Evolutionary conservation across 208 protist species (phyloP), one percentile per base, ranked within the genome.

Genomic region (Leishmania mexicana): DNA sequence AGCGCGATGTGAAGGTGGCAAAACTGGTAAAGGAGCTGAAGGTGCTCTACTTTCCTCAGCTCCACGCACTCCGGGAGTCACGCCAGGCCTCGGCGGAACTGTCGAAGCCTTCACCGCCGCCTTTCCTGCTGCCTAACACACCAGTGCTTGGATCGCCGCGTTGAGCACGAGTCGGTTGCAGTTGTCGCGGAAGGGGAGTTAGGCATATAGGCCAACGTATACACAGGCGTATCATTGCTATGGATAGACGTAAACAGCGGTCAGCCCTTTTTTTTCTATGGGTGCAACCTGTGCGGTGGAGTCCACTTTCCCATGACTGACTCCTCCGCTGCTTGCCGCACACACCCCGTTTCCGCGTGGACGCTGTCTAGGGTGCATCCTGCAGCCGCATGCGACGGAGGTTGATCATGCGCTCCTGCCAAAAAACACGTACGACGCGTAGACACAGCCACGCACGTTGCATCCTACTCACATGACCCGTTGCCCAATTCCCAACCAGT

Each of bases 1-100:
- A 53, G 2, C 86, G 88, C 4, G 94, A 95, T 78, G 82, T 70
- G 35, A 83, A 89, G 78, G 86, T 95, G 58, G 79, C 85, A 31
- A 84, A 84, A 7, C 71, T 95, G n/a, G 89, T 95, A 73, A 88
- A 91, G 53, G 94, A 97, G 80, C 83, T 95, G 31, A 91, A 92
- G 78, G 92, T 97, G 80, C 79, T 97, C 19, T 93, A 95, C 80
- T 78, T 86, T 24, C 89, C 90, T 2, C 92, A 97, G 80, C 82
- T 94, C 21, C 53, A 40, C 21, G 75, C 75, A 49, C 57, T 79
- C 58, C 79, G 75, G 13, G 76, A 83, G 71, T 76, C 76, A 28
- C 65, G 67, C 38, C 72, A 77, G 42, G 68, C 79, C 15, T 71
- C 86, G 8, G 80, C 71, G 49, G 80, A 87, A 31, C 53, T 35